phyloP scores from a whole-genome alignment of 257 asterid genomes.

The Linaria vulgaris region DNA sequence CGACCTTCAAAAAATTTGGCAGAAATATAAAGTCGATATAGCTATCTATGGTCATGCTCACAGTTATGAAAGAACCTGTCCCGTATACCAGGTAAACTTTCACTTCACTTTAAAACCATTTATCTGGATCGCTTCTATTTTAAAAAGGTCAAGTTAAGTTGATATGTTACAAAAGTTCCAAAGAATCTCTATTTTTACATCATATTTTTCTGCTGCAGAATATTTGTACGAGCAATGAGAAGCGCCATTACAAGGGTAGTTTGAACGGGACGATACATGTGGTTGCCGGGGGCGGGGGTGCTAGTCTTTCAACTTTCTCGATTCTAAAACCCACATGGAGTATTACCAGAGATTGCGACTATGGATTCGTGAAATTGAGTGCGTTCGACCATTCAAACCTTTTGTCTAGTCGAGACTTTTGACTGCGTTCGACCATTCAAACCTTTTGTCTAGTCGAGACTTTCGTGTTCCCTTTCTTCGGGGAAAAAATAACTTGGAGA shows the following conservation, averaged over 20 bases:
- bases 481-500: too few species aligned
- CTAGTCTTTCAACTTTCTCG: slow-evolving; percentile 68
- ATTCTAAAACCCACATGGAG: slow-evolving; percentile 73
- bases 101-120: not conserved
- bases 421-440: slow-evolving; percentile 68
- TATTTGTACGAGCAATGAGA: slow-evolving; percentile 65
- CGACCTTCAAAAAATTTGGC: slow-evolving; percentile 85
- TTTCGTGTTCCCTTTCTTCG: too few species aligned
- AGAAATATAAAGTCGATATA: slow-evolving; percentile 77
- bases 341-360: slow-evolving; percentile 63
- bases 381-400: slow-evolving; percentile 81
- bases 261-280: slow-evolving; percentile 90
- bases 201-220: slow-evolving; percentile 60
- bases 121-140: too few species aligned
- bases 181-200: not conserved
- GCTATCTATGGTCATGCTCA: slow-evolving; percentile 80
- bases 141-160: not conserved
- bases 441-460: too few species aligned
- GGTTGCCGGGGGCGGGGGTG: slow-evolving; percentile 96
- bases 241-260: slow-evolving; percentile 55
- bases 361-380: slow-evolving; percentile 79
- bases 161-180: not conserved
- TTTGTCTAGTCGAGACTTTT: too few species aligned
- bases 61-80: slow-evolving; percentile 76
- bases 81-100: slow-evolving; percentile 68